Conservation (phyloP, 495 filamentous ascomycete genomes). For the Penicillium psychrofluorescens region DNA sequence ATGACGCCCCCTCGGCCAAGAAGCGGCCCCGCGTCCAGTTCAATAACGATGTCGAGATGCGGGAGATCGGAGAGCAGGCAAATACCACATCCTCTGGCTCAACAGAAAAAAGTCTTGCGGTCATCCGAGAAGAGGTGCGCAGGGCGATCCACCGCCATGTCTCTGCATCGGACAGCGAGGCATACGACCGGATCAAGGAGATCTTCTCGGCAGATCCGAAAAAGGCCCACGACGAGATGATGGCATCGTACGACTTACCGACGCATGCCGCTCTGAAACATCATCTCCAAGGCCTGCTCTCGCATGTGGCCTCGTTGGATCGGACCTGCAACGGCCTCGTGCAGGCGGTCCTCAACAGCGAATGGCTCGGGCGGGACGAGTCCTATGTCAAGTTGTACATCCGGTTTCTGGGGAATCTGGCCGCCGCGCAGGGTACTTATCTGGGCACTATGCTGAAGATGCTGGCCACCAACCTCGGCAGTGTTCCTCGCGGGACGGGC, state of each 20-base stretch:
- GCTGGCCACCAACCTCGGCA: slow-evolving; percentile 68
- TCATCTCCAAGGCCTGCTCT: slow-evolving; percentile 73
- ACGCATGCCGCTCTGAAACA: slow-evolving; percentile 53
- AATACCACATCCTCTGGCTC: slow-evolving; percentile 6
- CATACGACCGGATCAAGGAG: slow-evolving; percentile 67
- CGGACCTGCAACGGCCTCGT: slow-evolving; percentile 70
- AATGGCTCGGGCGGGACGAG: slow-evolving; percentile 82
- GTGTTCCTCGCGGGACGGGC: slow-evolving; percentile 43
- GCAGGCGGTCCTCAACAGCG: slow-evolving; percentile 59
- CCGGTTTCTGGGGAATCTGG: slow-evolving; percentile 71
- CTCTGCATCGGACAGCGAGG: slow-evolving; percentile 53
- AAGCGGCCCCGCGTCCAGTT: slow-evolving; percentile 70
- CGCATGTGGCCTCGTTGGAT: slow-evolving; percentile 61
- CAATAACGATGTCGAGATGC: slow-evolving; percentile 60
- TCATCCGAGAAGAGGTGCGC: slow-evolving; percentile 63
- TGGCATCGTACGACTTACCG: slow-evolving; percentile 27
- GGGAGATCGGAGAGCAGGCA: slow-evolving; percentile 13
- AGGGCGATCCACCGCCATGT: slow-evolving; percentile 64
- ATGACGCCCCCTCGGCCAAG: slow-evolving; percentile 35
- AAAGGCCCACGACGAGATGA: slow-evolving; percentile 34
- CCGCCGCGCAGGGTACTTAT: slow-evolving; percentile 69
- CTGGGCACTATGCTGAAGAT: slow-evolving; percentile 60
- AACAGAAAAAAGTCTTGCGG: slow-evolving; percentile 50
- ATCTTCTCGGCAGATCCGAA: slow-evolving; percentile 48
- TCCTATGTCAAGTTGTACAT: slow-evolving; percentile 72